phyloP scores from a whole-genome alignment of 768 basidiomycete genomes.

The Mycena rebaudengoi region DNA sequence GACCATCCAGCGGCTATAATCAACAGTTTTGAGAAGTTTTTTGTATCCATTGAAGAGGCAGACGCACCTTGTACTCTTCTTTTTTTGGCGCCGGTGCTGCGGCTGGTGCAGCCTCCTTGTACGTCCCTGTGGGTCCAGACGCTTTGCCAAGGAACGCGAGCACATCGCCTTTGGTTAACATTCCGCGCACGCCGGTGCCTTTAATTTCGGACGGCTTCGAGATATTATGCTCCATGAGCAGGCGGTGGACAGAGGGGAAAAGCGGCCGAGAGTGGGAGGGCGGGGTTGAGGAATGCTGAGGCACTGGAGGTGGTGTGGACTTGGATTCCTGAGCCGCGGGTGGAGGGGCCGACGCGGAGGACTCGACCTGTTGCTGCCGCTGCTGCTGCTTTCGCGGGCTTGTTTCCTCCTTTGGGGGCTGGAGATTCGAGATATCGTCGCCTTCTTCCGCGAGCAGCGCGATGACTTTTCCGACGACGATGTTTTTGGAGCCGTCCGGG shows the following conservation, averaged over 20 bases:
- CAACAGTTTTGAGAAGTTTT: background rate
- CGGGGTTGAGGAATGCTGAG: conserved; percentile 43
- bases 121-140: conserved; percentile 78
- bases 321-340: conserved; percentile 42
- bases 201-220: conserved; percentile 72
- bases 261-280: conserved; percentile 72
- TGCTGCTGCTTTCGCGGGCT: conserved; percentile 36
- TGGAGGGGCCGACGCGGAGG: conserved; percentile 33
- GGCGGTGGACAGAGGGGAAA: conserved; percentile 90
- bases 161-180: conserved; percentile 97
- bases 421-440: conserved; percentile 90
- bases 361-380: conserved; percentile 30
- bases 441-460: conserved; percentile 96
- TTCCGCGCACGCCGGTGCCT: conserved; percentile 90
- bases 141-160: conserved; percentile 87
- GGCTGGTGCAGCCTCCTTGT: conserved; percentile 54
- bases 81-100: conserved; percentile 43
- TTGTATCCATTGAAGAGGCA: background rate
- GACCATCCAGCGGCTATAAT: conserved; percentile 67
- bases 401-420: conserved; percentile 61
- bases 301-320: conserved; percentile 32
- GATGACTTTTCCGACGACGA: conserved; percentile 89
- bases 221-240: conserved; percentile 73
- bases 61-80: conserved; percentile 50
- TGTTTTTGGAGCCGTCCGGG: conserved; percentile 81